Evolutionary conservation across 2,329 filamentous ascomycete genomes (phyloP), one percentile per base, ranked within the genome.

Genomic region (Trichoderma semiorbis): DNA sequence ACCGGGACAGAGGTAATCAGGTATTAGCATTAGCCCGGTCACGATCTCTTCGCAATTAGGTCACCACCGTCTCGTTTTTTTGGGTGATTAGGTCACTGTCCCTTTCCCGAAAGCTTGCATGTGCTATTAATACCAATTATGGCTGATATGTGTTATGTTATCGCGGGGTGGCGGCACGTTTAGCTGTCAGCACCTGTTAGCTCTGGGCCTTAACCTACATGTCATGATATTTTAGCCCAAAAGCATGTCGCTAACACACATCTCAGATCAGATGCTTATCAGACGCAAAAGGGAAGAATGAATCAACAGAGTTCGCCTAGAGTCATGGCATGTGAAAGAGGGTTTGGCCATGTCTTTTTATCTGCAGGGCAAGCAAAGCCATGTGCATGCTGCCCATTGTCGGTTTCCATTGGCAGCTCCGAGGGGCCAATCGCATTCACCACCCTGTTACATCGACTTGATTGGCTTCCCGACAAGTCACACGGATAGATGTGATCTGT

Each of bases 61-160:
- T 43, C 39, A n/a, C 32, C 32, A 34, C 39, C 7, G 18, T 43
- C 39, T 43, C 39, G 3, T 10, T 3, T 43, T 16, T 39, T 43
- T 43, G 21, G n/a, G 43, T 43, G n/a, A n/a, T 12, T 26, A 55
- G 24, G 32, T 57, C 47, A 67, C 32, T 26, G 50, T 36, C 16
- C 64, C 21, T 67, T 67, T 67, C 64, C 64, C 64, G 64, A 57
- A 67, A 55, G 43, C 64, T n/a, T 39, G 30, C 32, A 34, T 34
- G 32, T 66, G 39, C 50, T 57, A 36, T 28, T 67, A 66, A 36
- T 36, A 39, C n/a, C n/a, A 32, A 11, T 4, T 8, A 53, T 53
- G 47, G 47, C 47, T 32, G 39, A 43, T 43, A 3, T 43, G 36
- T 39, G 14, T 5, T 39, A 26, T 21, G 21, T 55, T 16, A 26